Base-by-base conservation (phyloP, 441 rosid species). In the Pelargonium citronellum region DNA sequence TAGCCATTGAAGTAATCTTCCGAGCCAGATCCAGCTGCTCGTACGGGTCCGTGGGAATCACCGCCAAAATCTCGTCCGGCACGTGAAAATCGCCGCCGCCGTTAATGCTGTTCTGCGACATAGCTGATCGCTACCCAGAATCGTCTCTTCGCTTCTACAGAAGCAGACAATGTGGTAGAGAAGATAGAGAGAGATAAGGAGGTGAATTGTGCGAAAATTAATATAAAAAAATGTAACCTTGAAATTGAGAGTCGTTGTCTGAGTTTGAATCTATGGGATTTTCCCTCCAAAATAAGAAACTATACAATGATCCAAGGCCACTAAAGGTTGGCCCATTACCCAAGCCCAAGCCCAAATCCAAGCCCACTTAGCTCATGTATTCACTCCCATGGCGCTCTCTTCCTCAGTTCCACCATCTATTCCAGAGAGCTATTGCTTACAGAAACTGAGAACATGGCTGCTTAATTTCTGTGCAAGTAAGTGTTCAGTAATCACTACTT, bases 1-100 rank as follows among this genome's bases (percentile, higher is more conserved):
- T 90, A 8, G 96, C 97, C 91, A 91, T 83, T 51, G 97, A 89
- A 3, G 97, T 91, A 34, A 88, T 90, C 89, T 88, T 89, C 64
- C 91, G 89, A 19, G 96, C 96, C 57, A 51, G 57, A 51, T 51
- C 57, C 57, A 51, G 57, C 57, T 51, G 57, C 17, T 51, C 57
- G 13, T 51, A 51, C 57, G 57, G 57, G 17, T 51, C 57, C 57
- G 57, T n/a, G 17, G 57, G 57, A 51, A 51, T 51, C 57, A 51
- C 57, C 57, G 57, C 57, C 57, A 51, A 17, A 51, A 51, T 51
- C 57, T 51, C 57, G 57, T 51, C 57, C 57, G 57, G 57, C 57
- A 51, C n/a, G 57, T 51, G 13, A 17, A 51, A 51, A 51, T 51
- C 57, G 57, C 57, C 57, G 57, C 57, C 57, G 17, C 57, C n/a